A percentile compares a stretch with the other conserved stretches of the same genome.
Evolutionary conservation across 1,139 yeast genomes (phyloP).

Genomic region (Candida tropicalis): DNA sequence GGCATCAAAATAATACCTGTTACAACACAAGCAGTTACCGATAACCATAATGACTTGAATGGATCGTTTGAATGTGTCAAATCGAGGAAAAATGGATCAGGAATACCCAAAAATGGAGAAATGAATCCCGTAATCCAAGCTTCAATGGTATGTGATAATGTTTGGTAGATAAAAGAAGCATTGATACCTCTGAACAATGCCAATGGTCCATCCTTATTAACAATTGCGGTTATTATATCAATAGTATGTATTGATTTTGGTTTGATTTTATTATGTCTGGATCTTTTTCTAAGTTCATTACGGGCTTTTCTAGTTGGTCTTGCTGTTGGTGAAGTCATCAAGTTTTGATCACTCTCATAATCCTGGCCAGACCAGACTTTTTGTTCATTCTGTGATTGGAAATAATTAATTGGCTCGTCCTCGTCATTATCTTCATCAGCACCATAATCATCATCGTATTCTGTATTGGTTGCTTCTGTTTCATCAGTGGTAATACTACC

Average conservation of each 20-base stretch:
- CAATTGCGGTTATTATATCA: conserved; percentile 70
- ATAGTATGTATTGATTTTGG: conserved; percentile 70
- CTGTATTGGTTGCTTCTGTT: conserved; percentile 14
- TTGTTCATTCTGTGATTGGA: conserved; percentile 32
- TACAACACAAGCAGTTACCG: conserved; percentile 70
- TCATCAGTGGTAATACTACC: conserved; percentile 11
- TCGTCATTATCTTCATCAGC: conserved; percentile 16
- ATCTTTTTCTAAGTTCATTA: conserved; percentile 9
- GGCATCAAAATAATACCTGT: conserved; percentile 84
- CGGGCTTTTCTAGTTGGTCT: conserved; percentile 7
- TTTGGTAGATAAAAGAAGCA: conserved; percentile 78
- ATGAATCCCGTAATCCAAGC: conserved; percentile 92
- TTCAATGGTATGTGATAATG: conserved; percentile 76
- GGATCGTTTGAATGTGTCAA: conserved; percentile 83
- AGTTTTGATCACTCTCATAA: conserved; percentile 11
- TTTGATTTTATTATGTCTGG: conserved; percentile 39
- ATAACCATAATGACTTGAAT: conserved; percentile 62
- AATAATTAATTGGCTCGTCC: conserved; percentile 61
- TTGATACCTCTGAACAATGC: conserved; percentile 88
- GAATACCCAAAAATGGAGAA: conserved; percentile 80
- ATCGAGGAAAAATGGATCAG: conserved; percentile 88
- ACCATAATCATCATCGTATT: conserved; percentile 42
- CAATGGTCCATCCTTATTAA: conserved; percentile 77
- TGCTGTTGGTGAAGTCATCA: conserved; percentile 2
- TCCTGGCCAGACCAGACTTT: conserved; percentile 17